phyloP scores from a whole-genome alignment of 2,329 filamentous ascomycete species.

The Colletotrichum tabaci region DNA sequence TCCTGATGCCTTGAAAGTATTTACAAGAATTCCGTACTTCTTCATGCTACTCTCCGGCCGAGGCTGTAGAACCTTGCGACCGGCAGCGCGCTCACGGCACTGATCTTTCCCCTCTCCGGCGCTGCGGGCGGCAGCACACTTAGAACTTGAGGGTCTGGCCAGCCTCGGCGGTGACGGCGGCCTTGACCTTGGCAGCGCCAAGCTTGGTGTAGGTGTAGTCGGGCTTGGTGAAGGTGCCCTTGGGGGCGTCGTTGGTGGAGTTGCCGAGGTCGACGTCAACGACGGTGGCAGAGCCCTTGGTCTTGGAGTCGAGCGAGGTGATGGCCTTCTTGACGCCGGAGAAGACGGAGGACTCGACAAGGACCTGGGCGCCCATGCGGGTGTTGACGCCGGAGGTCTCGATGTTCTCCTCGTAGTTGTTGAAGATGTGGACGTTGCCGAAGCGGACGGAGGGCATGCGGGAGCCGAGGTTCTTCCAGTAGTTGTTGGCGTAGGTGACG shows the following conservation, averaged over 20 bases:
- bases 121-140: conserved; percentile 1
- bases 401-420: conserved; percentile 65
- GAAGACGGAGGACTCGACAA: conserved; percentile 70
- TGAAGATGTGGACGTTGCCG: conserved; percentile 72
- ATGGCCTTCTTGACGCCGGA: conserved; percentile 55
- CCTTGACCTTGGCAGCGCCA: conserved; percentile 63
- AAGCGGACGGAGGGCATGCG: conserved; percentile 76
- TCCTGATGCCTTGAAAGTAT: conserved; percentile 34
- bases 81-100: conserved; percentile 27
- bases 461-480: conserved; percentile 75
- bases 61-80: neutral
- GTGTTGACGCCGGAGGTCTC: conserved; percentile 67
- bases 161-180: conserved; percentile 56
- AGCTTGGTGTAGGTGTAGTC: conserved; percentile 63
- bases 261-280: conserved; percentile 61
- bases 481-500: conserved; percentile 78
- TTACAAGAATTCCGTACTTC: conserved; percentile 36
- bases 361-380: conserved; percentile 69
- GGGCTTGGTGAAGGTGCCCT: conserved; percentile 67
- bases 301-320: conserved; percentile 57
- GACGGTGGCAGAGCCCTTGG: conserved; percentile 58
- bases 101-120: neutral
- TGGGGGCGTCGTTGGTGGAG: conserved; percentile 62
- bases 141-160: conserved; percentile 57
- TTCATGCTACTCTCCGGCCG: conserved; percentile 2